These are phyloP conservation scores for Tetragonia tetragonoides DNA, from an alignment of 148 eudicot species.

Conservation along the genomic window DNA sequence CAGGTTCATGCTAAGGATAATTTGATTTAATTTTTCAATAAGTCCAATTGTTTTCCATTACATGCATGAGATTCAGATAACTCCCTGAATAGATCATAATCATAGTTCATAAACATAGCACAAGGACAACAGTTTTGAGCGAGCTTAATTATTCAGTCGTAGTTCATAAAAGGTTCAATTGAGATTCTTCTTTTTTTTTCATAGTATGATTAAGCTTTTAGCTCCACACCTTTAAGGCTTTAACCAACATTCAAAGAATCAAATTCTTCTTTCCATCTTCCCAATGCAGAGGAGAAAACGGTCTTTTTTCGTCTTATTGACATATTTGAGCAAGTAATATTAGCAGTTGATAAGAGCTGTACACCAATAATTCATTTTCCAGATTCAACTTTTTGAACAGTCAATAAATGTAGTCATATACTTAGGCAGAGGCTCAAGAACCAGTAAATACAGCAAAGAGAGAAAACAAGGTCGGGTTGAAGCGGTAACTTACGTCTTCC, in stretches of 20 bases:
- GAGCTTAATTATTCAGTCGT: neutral
- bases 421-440: slow-evolving; percentile 10
- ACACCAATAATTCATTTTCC: neutral
- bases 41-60: neutral
- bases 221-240: neutral
- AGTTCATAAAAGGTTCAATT: neutral
- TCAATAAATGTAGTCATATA: too few relatives aligned
- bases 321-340: neutral
- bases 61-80: neutral
- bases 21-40: neutral
- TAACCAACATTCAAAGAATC: neutral
- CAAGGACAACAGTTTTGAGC: neutral
- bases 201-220: neutral
- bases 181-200: neutral
- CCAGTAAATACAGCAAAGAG: neutral
- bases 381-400: neutral
- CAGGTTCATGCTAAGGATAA: neutral
- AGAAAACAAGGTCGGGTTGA: neutral
- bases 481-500: slow-evolving; percentile 75
- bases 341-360: neutral
- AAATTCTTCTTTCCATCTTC: neutral
- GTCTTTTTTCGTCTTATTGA: neutral
- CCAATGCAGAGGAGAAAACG: neutral
- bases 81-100: neutral
- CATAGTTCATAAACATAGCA: neutral